Percentiles rank a stretch among this genome's conserved stretches.
Conservation (phyloP, 345 rosid genomes). For the Sonneratia alba region DNA sequence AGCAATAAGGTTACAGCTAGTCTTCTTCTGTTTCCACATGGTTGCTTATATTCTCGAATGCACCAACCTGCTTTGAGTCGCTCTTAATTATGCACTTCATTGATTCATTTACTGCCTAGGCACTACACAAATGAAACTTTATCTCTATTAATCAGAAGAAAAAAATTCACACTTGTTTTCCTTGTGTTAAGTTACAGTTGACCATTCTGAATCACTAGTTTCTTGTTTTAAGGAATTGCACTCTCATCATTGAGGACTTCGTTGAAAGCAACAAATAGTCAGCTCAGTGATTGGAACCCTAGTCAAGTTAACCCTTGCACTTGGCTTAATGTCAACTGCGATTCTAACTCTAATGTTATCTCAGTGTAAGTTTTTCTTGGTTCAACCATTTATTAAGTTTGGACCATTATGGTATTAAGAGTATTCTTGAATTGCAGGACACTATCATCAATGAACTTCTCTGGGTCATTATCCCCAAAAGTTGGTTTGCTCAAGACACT, state of each 20-base stretch:
- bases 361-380: slow-evolving; percentile 55
- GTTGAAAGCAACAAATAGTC: slow-evolving; percentile 34
- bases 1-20: neutral
- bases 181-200: neutral
- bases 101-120: neutral
- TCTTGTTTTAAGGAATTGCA: slow-evolving; percentile 58
- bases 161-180: neutral
- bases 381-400: neutral
- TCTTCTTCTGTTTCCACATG: neutral
- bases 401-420: neutral
- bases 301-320: slow-evolving; percentile 87
- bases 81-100: neutral
- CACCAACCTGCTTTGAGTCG: neutral
- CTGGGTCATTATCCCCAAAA: slow-evolving; percentile 64
- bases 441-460: slow-evolving; percentile 67
- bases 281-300: slow-evolving; percentile 72
- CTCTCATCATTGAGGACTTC: slow-evolving; percentile 44
- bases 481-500: slow-evolving; percentile 56
- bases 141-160: neutral
- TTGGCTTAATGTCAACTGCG: slow-evolving; percentile 77
- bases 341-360: slow-evolving; percentile 33
- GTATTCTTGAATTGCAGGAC: slow-evolving; percentile 39
- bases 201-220: slow-evolving; percentile 5
- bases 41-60: neutral
- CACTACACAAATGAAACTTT: neutral